phyloP scores from a whole-genome alignment of 805 yeast genomes.

The Phaffomyces antillensis region DNA sequence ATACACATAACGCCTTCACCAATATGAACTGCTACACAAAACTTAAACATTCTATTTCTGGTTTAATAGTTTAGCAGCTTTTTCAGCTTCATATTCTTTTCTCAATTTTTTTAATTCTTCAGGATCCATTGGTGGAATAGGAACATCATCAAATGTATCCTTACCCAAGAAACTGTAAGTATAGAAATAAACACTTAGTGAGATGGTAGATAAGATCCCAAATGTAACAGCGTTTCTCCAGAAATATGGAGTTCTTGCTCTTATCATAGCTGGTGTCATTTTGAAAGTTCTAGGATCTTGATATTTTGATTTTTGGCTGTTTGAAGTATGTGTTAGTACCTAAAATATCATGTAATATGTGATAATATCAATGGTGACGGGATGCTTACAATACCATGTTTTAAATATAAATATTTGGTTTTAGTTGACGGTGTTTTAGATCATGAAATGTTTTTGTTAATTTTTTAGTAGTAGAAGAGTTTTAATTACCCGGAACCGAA shows the following conservation, averaged over 20 bases:
- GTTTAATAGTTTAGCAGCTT: conserved; percentile 9
- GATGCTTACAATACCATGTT: conserved; percentile 13
- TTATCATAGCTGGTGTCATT: conserved; percentile 89
- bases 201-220: conserved; percentile 50
- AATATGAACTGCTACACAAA: too few relatives aligned
- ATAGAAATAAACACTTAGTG: conserved; percentile 57
- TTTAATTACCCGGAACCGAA: background rate
- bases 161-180: conserved; percentile 59
- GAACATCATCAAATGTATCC: conserved; percentile 87
- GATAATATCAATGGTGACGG: too few relatives aligned
- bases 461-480: too few relatives aligned
- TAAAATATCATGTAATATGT: too few relatives aligned
- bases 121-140: conserved; percentile 86
- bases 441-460: too few relatives aligned
- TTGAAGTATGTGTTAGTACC: background rate
- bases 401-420: too few relatives aligned
- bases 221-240: conserved; percentile 66
- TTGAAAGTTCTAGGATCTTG: conserved; percentile 66
- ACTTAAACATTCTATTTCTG: background rate
- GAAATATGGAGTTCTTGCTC: conserved; percentile 86
- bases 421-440: too few relatives aligned
- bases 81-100: conserved; percentile 55
- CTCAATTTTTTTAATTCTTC: conserved; percentile 66
- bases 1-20: background rate
- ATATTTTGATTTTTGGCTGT: conserved; percentile 34